Percentiles rank a stretch among this genome's conserved stretches.
These are phyloP conservation scores for Nidularia pulvinata DNA, from an alignment of 768 basidiomycete genomes.

Conservation along the genomic window DNA sequence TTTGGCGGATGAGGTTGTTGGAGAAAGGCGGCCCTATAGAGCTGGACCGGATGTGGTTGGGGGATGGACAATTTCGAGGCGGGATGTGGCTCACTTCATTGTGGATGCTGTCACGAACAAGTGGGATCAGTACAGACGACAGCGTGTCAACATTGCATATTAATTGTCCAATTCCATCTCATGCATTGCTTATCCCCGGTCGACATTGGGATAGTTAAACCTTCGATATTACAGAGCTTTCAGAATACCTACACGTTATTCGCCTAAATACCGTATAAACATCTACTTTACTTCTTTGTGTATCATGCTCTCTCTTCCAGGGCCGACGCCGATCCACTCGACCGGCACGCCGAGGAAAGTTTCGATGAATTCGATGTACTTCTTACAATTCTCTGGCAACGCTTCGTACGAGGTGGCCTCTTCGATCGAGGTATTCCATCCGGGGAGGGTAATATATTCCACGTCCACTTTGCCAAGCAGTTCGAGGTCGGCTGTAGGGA, in stretches of 20 bases:
- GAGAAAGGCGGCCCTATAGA: conserved; percentile 26
- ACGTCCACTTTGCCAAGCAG: conserved; percentile 79
- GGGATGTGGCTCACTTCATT: conserved; percentile 66
- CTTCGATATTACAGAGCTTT: not conserved
- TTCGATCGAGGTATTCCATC: conserved; percentile 86
- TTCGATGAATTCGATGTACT: conserved; percentile 90
- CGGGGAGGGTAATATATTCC: conserved; percentile 85
- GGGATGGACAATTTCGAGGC: conserved; percentile 52
- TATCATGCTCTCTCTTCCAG: conserved; percentile 80
- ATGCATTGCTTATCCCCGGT: too few relatives aligned
- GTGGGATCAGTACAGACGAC: conserved; percentile 54
- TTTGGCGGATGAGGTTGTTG: not conserved
- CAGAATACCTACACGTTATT: not conserved
- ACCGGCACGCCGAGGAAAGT: conserved; percentile 68
- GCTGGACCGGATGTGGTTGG: conserved; percentile 37
- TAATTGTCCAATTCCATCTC: conserved; percentile 13
- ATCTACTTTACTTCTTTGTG: conserved; percentile 11
- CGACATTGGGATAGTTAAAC: too few relatives aligned
- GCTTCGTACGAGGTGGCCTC: conserved; percentile 61
- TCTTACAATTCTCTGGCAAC: conserved; percentile 83
- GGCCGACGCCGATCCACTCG: conserved; percentile 94
- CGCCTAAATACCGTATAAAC: not conserved
- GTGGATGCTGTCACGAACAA: conserved; percentile 39
- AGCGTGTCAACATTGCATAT: conserved; percentile 46
- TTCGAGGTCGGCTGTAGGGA: conserved; percentile 75